phyloP scores from a whole-genome alignment of 495 filamentous ascomycete species.

The Bryoglossum gracile region DNA sequence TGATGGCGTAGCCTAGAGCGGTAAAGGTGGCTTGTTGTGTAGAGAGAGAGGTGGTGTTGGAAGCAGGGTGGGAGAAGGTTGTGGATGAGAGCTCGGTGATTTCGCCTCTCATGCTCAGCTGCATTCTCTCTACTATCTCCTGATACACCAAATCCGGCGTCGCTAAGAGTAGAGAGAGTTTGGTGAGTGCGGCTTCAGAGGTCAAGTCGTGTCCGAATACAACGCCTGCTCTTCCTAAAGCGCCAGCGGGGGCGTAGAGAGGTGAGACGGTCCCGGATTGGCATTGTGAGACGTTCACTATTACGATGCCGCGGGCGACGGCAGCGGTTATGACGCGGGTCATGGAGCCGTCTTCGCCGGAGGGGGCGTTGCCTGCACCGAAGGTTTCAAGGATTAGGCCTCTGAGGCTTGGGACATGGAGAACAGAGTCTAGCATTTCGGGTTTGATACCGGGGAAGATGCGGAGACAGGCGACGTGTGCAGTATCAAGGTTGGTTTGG shows the following conservation, averaged over 20 bases:
- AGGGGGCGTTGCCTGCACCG: conserved; percentile 88
- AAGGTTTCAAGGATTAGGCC: conserved; percentile 93
- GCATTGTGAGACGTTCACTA: conserved; percentile 95
- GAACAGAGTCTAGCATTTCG: conserved; percentile 86
- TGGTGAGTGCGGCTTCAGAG: conserved; percentile 87
- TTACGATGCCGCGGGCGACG: conserved; percentile 71
- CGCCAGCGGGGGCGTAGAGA: conserved; percentile 86
- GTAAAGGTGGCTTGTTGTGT: conserved; percentile 51
- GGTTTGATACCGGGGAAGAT: conserved; percentile 96
- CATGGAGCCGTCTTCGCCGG: conserved; percentile 73
- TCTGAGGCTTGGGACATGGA: conserved; percentile 67
- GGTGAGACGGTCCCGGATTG: conserved; percentile 80
- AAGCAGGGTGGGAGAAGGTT: conserved; percentile 59
- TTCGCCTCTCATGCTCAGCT: conserved; percentile 71
- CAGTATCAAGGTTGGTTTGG: conserved; percentile 71
- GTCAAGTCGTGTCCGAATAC: conserved; percentile 93
- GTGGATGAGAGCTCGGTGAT: conserved; percentile 62
- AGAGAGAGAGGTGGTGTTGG: conserved; percentile 38
- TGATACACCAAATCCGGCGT: conserved; percentile 41
- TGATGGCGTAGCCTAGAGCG: conserved; percentile 74
- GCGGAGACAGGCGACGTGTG: conserved; percentile 84
- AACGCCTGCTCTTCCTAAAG: conserved; percentile 78
- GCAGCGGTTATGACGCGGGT: conserved; percentile 73
- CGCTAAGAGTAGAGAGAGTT: conserved; percentile 83
- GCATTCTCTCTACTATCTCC: conserved; percentile 66